phyloP scores from a whole-genome alignment of 305 asterid species.

The Solanum hybrid region DNA sequence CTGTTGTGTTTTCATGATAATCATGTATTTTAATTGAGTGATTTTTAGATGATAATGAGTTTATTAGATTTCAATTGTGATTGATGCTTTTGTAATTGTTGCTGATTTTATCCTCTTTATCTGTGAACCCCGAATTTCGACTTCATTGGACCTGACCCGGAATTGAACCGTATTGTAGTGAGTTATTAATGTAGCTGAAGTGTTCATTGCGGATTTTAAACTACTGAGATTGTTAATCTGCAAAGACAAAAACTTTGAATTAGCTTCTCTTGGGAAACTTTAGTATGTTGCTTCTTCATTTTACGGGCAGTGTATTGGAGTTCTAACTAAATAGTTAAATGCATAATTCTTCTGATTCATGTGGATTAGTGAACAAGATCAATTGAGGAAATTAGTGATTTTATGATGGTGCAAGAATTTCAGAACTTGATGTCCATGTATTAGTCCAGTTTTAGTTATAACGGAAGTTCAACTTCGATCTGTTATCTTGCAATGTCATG shows the following conservation, averaged over 20 bases:
- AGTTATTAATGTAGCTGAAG: not conserved
- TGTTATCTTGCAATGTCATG: not conserved
- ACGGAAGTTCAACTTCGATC: not conserved
- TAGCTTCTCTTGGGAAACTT: not conserved
- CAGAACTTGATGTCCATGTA: not conserved
- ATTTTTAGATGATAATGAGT: not conserved
- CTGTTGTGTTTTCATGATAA: not conserved
- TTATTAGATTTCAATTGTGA: not conserved
- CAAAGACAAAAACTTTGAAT: not conserved
- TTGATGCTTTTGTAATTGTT: not conserved
- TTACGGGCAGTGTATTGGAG: not conserved
- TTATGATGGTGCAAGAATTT: not conserved
- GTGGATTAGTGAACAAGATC: not conserved
- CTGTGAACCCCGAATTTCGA: not conserved
- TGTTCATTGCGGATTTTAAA: not conserved
- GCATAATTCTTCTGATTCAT: not conserved
- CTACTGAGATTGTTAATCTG: not conserved
- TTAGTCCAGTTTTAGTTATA: not conserved
- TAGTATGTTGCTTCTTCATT: not conserved
- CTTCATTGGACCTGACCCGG: not conserved
- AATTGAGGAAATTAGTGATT: not conserved
- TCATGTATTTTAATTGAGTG: not conserved
- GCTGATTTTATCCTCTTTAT: not conserved
- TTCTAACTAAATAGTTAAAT: not conserved
- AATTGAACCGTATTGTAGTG: not conserved